Evolutionary conservation across 1,139 yeast species (phyloP).

Genomic region (Cylindricascospora bacillispora): DNA sequence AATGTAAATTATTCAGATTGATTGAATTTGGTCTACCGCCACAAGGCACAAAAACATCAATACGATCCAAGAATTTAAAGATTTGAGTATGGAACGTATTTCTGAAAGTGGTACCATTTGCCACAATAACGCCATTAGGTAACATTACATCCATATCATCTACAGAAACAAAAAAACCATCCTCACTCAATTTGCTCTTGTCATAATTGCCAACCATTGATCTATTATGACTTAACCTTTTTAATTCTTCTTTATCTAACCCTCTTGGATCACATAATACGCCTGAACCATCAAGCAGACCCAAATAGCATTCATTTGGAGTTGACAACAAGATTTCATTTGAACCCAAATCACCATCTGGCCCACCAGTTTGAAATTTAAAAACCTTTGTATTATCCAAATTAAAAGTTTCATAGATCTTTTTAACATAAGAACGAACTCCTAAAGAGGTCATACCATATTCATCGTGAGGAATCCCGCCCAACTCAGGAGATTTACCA

Average conservation of each 20-base stretch:
- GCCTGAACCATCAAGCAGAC: constrained; percentile 92
- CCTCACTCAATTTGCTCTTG: constrained; percentile 46
- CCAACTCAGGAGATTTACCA: constrained; percentile 82
- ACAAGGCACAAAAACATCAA: constrained; percentile 88
- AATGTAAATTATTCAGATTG: constrained; percentile 70
- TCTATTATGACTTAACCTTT: constrained; percentile 68
- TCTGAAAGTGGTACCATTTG: constrained; percentile 87
- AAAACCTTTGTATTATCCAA: constrained; percentile 47
- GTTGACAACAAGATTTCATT: constrained; percentile 81
- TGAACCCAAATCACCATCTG: constrained; percentile 96
- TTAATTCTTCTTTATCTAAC: constrained; percentile 63
- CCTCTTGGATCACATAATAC: constrained; percentile 89
- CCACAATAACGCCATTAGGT: constrained; percentile 61
- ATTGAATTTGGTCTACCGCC: constrained; percentile 98
- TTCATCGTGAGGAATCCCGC: constrained; percentile 97
- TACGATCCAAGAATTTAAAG: constrained; percentile 52
- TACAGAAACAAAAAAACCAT: constrained; percentile 74
- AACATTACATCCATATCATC: constrained; percentile 72
- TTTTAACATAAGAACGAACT: constrained; percentile 84
- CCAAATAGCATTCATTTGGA: constrained; percentile 66
- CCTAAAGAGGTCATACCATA: constrained; percentile 97
- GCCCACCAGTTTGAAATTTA: constrained; percentile 96
- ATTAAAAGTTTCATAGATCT: constrained; percentile 69
- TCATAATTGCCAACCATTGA: constrained; percentile 65
- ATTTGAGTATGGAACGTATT: constrained; percentile 76